Base-by-base conservation (phyloP, 2,329 filamentous ascomycete species). In the Fusarium foetens region DNA sequence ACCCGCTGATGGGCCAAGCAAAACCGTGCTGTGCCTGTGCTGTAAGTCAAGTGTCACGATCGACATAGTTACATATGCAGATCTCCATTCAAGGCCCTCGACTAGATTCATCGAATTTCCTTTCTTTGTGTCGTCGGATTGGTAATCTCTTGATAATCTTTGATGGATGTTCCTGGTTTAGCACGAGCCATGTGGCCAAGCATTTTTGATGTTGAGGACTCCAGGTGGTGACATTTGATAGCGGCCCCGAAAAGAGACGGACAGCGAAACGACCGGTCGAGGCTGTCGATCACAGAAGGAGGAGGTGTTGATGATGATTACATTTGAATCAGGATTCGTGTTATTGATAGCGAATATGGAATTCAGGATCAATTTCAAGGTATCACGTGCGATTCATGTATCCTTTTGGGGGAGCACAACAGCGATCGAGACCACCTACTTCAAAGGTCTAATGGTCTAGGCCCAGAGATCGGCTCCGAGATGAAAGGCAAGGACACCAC, bases 181-280 rank as follows among this genome's bases (percentile, higher is more conserved):
- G 74, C 71, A 76, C 72, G 70, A 76, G 71, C 74, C 72, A 61
- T 51, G 23, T 43, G 46, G 68, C 58, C 58, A 68, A 72, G 49
- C 41, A 45, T 60, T 72, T 45, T 51, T n/a, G 36, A 65, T 51
- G 55, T 46, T 54, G 58, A 59, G 39, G 43, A 25, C 39, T 54
- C 55, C 35, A 31, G 66, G n/a, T 48, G 42, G 31, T 59, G 59
- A 65, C 64, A 64, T 66, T 51, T 72, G 29, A 51, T 51, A 36
- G 70, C 54, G 57, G 43, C 38, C 48, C 55, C 42, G 38, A 66
- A 43, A 53, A 57, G 33, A 58, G 35, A 63, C 38, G 31, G 31
- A 36, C 25, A 69, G 33, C 27, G 31, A 58, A 53, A 58, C 27
- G 55, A 27, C 48, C 45, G 66, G 60, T 72, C 66, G 61, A 73